Conservation (phyloP, 225 moss, liverwort and hornwort species). For the Lunularia cruciata region DNA sequence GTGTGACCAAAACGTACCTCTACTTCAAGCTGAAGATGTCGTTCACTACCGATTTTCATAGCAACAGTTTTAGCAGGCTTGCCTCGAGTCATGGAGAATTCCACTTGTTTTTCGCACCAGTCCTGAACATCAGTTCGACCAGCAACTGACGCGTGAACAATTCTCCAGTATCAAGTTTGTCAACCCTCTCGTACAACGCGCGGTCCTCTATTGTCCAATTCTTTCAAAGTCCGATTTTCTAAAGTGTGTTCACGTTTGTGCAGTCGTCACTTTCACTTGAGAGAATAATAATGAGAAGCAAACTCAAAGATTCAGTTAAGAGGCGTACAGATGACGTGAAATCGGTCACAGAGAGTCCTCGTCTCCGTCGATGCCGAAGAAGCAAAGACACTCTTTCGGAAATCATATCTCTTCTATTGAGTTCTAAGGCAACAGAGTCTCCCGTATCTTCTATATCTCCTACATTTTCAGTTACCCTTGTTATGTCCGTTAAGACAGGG, state of each 20-base stretch:
- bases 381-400: conserved; percentile 5
- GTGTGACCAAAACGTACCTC: conserved; percentile 62
- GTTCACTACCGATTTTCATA: conserved; percentile 89
- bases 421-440: not conserved
- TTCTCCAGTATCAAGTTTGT: conserved; percentile 6
- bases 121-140: conserved; percentile 46
- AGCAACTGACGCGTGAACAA: too few species aligned
- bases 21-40: conserved; percentile 84
- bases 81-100: conserved; percentile 71
- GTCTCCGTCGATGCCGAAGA: conserved; percentile 33
- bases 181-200: not conserved
- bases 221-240: too few species aligned
- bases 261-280: too few species aligned
- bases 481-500: not conserved
- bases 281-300: not conserved
- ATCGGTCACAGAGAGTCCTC: conserved; percentile 83
- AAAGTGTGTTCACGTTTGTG: too few species aligned
- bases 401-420: not conserved
- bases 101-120: conserved; percentile 98
- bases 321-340: conserved; percentile 83
- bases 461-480: not conserved
- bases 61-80: conserved; percentile 76
- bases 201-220: too few species aligned
- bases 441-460: conserved; percentile 42
- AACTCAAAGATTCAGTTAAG: not conserved